phyloP scores from a whole-genome alignment of 352 stramenopile genomes.

The Phytophthora quininea region DNA sequence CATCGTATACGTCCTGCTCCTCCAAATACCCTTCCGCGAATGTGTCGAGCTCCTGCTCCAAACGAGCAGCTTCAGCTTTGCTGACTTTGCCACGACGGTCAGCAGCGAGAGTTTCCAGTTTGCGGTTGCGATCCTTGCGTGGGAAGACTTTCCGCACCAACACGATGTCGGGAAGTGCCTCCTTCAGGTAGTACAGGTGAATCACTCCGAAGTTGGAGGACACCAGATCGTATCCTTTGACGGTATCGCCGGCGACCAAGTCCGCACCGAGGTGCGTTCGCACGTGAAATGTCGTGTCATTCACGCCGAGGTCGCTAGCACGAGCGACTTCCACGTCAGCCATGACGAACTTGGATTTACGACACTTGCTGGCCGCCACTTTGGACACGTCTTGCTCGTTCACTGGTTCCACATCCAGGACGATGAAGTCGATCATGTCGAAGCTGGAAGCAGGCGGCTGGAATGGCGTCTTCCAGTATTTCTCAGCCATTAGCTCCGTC shows the following conservation, averaged over 20 bases:
- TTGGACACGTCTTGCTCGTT: constrained; percentile 26
- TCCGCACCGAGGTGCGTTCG: constrained; percentile 66
- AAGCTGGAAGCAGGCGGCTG: constrained; percentile 55
- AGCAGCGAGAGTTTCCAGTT: constrained; percentile 54
- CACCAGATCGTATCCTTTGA: constrained; percentile 78
- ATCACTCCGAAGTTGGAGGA: constrained; percentile 55
- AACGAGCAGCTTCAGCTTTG: constrained; percentile 53
- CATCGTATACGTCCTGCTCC: constrained; percentile 42
- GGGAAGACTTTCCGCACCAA: constrained; percentile 77
- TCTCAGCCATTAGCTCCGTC: constrained; percentile 60
- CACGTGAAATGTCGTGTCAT: constrained; percentile 77
- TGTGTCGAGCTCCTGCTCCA: constrained; percentile 63
- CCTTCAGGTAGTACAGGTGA: constrained; percentile 49
- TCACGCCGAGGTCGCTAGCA: constrained; percentile 77
- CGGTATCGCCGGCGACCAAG: constrained; percentile 64
- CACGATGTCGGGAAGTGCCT: constrained; percentile 75
- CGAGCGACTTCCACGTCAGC: constrained; percentile 76
- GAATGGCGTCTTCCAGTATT: constrained; percentile 80
- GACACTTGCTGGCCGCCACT: constrained; percentile 6
- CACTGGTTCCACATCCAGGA: constrained; percentile 73
- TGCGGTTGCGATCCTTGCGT: constrained; percentile 43
- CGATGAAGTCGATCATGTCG: constrained; percentile 73
- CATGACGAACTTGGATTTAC: constrained; percentile 44
- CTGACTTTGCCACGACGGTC: constrained; percentile 48
- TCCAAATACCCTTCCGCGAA: constrained; percentile 71